phyloP scores from a whole-genome alignment of 129 eudicot species.

The Flaveria bidentis region DNA sequence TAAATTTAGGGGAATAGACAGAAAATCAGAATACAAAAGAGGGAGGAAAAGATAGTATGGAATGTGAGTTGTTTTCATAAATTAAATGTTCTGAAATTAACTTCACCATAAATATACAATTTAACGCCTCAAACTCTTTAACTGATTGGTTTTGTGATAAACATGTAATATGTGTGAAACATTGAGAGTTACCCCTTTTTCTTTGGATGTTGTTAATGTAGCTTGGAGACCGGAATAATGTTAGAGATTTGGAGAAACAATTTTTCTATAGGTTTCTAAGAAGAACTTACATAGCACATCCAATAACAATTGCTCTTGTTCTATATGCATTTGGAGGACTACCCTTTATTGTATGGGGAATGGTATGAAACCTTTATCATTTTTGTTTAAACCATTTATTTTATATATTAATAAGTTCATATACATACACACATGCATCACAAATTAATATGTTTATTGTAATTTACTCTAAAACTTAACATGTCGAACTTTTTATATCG shows the following conservation, averaged over 20 bases:
- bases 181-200: too few relatives aligned
- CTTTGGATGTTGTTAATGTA: background rate
- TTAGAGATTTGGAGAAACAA: slow-evolving; percentile 36
- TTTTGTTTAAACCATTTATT: background rate
- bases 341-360: slow-evolving; percentile 39
- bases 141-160: too few relatives aligned
- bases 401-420: too few relatives aligned
- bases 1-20: too few relatives aligned
- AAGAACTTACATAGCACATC: slow-evolving; percentile 31
- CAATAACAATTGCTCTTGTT: slow-evolving; percentile 22
- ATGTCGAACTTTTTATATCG: background rate
- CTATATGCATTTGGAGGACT: slow-evolving; percentile 35
- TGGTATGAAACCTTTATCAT: slow-evolving; percentile 21
- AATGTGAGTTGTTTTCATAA: too few relatives aligned
- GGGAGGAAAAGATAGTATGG: too few relatives aligned
- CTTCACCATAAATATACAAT: too few relatives aligned
- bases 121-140: too few relatives aligned
- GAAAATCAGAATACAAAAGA: too few relatives aligned
- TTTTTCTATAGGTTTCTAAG: slow-evolving; percentile 28
- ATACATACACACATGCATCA: too few relatives aligned
- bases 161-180: too few relatives aligned
- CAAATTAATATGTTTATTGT: background rate
- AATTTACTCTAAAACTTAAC: background rate
- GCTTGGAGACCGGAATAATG: slow-evolving; percentile 24
- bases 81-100: too few relatives aligned